Evolutionary conservation across 345 rosid genomes (phyloP).

Genomic region (Brassica juncea): DNA sequence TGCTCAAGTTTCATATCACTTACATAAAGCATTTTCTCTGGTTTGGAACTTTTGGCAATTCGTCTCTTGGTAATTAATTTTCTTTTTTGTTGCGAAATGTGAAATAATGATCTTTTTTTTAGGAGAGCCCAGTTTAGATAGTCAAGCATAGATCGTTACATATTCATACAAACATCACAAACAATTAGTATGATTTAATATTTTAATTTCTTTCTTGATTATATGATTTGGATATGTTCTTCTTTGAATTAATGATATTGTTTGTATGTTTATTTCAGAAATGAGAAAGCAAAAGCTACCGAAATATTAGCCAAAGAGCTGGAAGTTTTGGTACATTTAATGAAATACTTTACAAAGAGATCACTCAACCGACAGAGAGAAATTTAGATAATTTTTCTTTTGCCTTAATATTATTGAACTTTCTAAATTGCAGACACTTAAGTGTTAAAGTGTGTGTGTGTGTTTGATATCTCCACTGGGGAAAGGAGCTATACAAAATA

Average conservation of each 20-base stretch:
- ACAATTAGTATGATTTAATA: background rate
- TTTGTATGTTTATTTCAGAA: background rate
- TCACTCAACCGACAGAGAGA: background rate
- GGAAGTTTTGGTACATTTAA: background rate
- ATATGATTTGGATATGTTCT: background rate
- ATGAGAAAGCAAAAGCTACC: background rate
- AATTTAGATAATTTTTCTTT: too few species aligned
- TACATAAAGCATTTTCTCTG: background rate
- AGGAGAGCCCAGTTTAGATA: slow-evolving; percentile 8
- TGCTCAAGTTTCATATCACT: background rate
- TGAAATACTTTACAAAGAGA: background rate
- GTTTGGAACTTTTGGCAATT: too few species aligned
- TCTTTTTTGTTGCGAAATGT: background rate
- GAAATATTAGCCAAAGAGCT: background rate
- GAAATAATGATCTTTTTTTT: background rate
- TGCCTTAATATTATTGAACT: background rate
- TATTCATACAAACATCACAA: slow-evolving; percentile 7
- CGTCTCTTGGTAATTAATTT: background rate
- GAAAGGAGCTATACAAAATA: too few species aligned
- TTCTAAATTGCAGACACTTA: too few species aligned
- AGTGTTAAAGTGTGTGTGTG: too few species aligned
- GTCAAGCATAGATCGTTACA: background rate
- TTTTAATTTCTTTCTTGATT: background rate
- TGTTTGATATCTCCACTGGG: too few species aligned
- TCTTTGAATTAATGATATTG: background rate